Evolutionary conservation across 2,329 filamentous ascomycete genomes (phyloP).

Genomic region (Aspergillus clavatus): DNA sequence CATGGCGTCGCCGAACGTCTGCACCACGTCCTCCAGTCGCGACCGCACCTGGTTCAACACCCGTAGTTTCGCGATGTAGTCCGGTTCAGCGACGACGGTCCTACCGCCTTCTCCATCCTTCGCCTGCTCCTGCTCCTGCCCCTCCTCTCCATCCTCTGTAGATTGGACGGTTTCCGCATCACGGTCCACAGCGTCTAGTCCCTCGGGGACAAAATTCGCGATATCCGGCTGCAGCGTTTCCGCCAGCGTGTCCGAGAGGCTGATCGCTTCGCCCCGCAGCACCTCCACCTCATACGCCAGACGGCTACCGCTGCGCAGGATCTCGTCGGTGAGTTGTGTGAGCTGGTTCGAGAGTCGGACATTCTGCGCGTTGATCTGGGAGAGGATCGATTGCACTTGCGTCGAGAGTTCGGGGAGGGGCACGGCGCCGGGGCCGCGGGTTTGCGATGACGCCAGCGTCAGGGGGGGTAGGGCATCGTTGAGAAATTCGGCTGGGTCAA

Average conservation of each 20-base stretch:
- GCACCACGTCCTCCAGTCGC: slow-evolving; percentile 84
- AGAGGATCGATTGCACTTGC: slow-evolving; percentile 77
- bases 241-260: slow-evolving; percentile 72
- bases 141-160: slow-evolving; percentile 3
- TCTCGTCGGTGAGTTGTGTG: slow-evolving; percentile 90
- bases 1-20: slow-evolving; percentile 91
- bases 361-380: slow-evolving; percentile 83
- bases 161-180: slow-evolving; percentile 6
- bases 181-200: slow-evolving; percentile 17
- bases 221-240: slow-evolving; percentile 70
- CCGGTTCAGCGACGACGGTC: slow-evolving; percentile 46
- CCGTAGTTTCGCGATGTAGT: slow-evolving; percentile 71
- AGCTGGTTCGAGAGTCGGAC: slow-evolving; percentile 74
- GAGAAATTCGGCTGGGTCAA: slow-evolving; percentile 80
- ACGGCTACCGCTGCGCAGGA: slow-evolving; percentile 79
- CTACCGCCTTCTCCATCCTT: slow-evolving; percentile 2
- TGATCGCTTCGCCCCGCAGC: slow-evolving; percentile 76
- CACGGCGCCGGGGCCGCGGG: slow-evolving; percentile 45
- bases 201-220: slow-evolving; percentile 61
- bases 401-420: slow-evolving; percentile 71
- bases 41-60: slow-evolving; percentile 76
- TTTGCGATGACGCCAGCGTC: slow-evolving; percentile 44
- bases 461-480: slow-evolving; percentile 73
- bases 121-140: too few relatives aligned
- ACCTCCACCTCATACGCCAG: slow-evolving; percentile 94